Percentiles rank a stretch among this genome's conserved stretches.
phyloP scores from a whole-genome alignment of 2,329 filamentous ascomycete species.

The Epichloe amarillans region DNA sequence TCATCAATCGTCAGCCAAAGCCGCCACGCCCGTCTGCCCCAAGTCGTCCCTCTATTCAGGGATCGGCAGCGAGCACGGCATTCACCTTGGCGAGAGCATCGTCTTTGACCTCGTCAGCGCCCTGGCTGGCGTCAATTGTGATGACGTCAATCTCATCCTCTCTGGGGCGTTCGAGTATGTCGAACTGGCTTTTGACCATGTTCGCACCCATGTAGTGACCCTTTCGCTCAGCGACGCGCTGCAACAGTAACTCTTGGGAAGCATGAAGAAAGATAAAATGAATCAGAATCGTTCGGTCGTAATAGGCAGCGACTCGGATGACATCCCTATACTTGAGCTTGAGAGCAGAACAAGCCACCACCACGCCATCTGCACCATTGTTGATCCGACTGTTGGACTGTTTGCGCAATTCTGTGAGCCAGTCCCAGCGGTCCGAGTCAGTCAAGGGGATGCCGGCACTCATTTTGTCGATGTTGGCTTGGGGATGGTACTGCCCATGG shows the following conservation, averaged over 20 bases:
- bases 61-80: constrained; percentile 29
- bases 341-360: constrained; percentile 88
- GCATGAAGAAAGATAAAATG: constrained; percentile 91
- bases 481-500: constrained; percentile 51
- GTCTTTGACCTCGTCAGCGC: constrained; percentile 44
- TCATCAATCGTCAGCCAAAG: background rate
- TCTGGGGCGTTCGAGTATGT: constrained; percentile 70
- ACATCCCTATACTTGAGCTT: constrained; percentile 97
- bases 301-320: constrained; percentile 68
- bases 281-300: constrained; percentile 57
- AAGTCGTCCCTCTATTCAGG: constrained; percentile 1
- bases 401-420: constrained; percentile 69
- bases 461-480: constrained; percentile 86
- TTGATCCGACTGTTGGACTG: constrained; percentile 45
- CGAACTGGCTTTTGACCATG: constrained; percentile 91
- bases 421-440: constrained; percentile 94
- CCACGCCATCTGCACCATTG: constrained; percentile 56
- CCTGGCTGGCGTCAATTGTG: constrained; percentile 51
- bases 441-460: constrained; percentile 67
- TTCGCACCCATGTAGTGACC: constrained; percentile 90
- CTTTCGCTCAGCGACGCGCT: constrained; percentile 60
- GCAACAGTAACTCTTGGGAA: constrained; percentile 58
- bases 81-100: constrained; percentile 46
- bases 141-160: constrained; percentile 59
- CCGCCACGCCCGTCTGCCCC: too few relatives aligned